Percentiles rank a stretch among this genome's conserved stretches.
Evolutionary conservation across 208 protist genomes (phyloP).

Genomic region (Crithidia brevicula): DNA sequence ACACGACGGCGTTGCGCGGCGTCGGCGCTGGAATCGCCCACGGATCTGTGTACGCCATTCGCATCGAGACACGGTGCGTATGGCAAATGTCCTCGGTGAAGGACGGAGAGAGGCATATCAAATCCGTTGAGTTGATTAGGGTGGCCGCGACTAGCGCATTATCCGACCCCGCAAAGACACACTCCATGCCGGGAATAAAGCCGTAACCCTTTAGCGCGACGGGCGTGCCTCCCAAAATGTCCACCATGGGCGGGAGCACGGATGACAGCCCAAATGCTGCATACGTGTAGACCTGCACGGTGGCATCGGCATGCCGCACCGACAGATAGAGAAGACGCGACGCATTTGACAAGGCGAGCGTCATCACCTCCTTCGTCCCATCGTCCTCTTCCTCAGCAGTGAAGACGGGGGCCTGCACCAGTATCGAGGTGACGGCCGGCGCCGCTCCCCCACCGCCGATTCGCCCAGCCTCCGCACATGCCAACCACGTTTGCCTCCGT

Average conservation of each 20-base stretch:
- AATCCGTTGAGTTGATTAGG: neutral
- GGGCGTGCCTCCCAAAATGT: neutral
- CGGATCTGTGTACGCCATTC: neutral
- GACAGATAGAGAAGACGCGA: slow-evolving; percentile 5
- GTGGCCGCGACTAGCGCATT: neutral
- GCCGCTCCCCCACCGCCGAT: neutral
- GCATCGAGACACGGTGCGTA: neutral
- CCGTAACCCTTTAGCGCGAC: neutral
- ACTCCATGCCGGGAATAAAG: neutral
- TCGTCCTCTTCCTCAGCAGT: neutral
- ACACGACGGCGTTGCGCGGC: slow-evolving; percentile 11
- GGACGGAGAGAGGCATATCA: neutral
- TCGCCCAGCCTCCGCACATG: neutral
- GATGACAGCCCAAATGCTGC: slow-evolving; percentile 1
- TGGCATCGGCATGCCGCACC: slow-evolving; percentile 5
- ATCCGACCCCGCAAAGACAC: neutral
- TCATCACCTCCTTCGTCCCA: slow-evolving; percentile 5
- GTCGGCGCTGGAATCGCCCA: slow-evolving; percentile 9
- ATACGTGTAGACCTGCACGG: slow-evolving; percentile 7
- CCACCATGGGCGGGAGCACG: neutral
- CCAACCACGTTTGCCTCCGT: neutral
- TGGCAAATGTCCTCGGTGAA: neutral
- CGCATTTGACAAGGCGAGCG: neutral
- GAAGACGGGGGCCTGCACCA: neutral
- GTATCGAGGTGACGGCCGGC: too few species aligned